A percentile compares a stretch with the other conserved stretches of the same genome.
Conservation (phyloP, 805 yeast genomes). For the Kodamaea kaohsiungensis region DNA sequence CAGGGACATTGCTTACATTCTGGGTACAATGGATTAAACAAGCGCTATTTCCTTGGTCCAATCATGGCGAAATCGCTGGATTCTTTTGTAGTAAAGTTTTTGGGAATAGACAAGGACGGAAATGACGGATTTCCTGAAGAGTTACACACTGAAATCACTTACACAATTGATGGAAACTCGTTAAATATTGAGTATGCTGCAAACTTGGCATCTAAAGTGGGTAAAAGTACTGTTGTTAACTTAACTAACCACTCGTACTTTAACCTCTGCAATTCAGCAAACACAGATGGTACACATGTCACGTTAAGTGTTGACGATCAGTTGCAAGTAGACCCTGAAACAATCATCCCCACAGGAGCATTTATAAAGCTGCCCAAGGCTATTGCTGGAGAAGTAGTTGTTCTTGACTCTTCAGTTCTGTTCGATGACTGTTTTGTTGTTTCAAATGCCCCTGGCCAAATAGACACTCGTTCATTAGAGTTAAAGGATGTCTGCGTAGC, state of each 20-base stretch:
- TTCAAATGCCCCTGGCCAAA: constrained; percentile 25
- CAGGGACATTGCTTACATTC: constrained; percentile 51
- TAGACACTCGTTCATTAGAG: constrained; percentile 49
- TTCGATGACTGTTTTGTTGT: constrained; percentile 53
- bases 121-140: constrained; percentile 64
- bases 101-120: constrained; percentile 46
- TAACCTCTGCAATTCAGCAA: constrained; percentile 39
- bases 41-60: constrained; percentile 55
- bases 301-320: constrained; percentile 38
- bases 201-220: constrained; percentile 31
- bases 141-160: constrained; percentile 46
- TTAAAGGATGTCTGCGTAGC: constrained; percentile 44
- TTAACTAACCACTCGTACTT: constrained; percentile 67
- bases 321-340: constrained; percentile 42
- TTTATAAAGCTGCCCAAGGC: constrained; percentile 1
- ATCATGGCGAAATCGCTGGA: constrained; percentile 37
- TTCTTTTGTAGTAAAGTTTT: constrained; percentile 37
- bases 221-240: constrained; percentile 52
- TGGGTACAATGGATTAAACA: constrained; percentile 54
- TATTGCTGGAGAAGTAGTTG: constrained; percentile 35
- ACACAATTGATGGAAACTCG: constrained; percentile 40
- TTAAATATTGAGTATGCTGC: constrained; percentile 53
- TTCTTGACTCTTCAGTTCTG: constrained; percentile 22
- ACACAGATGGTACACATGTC: constrained; percentile 34
- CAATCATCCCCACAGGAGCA: constrained; percentile 38